Evolutionary conservation across 306 rosid genomes (phyloP).

Genomic region (Pyrus bretschneideri): DNA sequence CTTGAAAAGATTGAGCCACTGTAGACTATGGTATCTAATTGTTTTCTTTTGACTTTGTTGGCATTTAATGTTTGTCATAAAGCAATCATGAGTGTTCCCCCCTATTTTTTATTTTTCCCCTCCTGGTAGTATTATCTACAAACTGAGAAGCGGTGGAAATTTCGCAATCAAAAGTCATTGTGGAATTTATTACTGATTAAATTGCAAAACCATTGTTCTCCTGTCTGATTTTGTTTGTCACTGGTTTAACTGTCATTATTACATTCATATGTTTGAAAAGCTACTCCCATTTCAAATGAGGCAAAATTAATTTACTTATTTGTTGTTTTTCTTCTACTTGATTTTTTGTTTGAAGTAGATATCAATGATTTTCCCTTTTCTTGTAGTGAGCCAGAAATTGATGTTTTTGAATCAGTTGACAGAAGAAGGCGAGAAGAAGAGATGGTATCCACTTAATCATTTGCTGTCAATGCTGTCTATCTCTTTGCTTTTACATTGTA

Average conservation of each 20-base stretch:
- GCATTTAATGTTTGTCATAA: slow-evolving; percentile 5
- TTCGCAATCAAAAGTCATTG: not conserved
- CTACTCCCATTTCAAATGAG: not conserved
- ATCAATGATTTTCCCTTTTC: slow-evolving; percentile 5
- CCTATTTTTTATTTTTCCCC: not conserved
- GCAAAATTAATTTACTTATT: not conserved
- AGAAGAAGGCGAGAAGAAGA: slow-evolving; percentile 69
- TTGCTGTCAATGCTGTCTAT: slow-evolving; percentile 5
- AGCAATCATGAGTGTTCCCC: not conserved
- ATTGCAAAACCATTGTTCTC: slow-evolving; percentile 4
- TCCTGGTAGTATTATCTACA: not conserved
- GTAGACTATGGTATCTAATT: slow-evolving; percentile 9
- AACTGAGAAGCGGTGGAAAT: not conserved
- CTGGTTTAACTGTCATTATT: not conserved
- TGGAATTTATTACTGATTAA: slow-evolving; percentile 5
- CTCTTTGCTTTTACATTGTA: not conserved
- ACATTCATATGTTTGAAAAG: not conserved
- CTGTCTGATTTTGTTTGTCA: not conserved
- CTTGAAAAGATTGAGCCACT: not conserved
- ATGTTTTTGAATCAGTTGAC: slow-evolving; percentile 89
- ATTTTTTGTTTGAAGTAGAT: not conserved
- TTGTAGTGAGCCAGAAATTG: slow-evolving; percentile 91
- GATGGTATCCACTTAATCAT: slow-evolving; percentile 44
- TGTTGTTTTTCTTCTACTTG: not conserved
- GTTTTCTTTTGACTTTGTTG: not conserved